These are phyloP conservation scores for Berberis vulgaris DNA, from an alignment of 164 flowering plant genomes.

Conservation along the genomic window DNA sequence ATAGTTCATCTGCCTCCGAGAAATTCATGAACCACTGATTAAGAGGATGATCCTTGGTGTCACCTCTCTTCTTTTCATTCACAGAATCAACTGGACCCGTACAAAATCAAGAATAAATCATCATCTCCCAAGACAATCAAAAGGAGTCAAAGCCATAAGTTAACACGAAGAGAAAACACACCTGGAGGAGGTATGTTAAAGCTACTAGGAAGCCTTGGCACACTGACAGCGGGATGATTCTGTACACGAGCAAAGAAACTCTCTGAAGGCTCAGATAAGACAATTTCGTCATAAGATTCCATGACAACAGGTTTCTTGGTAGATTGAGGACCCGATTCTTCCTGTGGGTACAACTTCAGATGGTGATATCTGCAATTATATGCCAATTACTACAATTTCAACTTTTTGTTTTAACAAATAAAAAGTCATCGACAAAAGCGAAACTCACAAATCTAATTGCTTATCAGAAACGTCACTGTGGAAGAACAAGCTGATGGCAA, in stretches of 20 bases:
- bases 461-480: constrained; percentile 68
- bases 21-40: constrained; percentile 74
- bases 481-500: constrained; percentile 65
- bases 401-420: neutral
- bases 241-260: constrained; percentile 58
- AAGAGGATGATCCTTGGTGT: constrained; percentile 54
- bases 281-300: constrained; percentile 82
- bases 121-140: neutral
- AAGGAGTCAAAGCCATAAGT: neutral
- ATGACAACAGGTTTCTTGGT: constrained; percentile 85
- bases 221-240: constrained; percentile 68
- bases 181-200: constrained; percentile 52
- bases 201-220: constrained; percentile 61
- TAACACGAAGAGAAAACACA: constrained; percentile 10
- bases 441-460: constrained; percentile 74
- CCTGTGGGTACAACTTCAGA: constrained; percentile 77
- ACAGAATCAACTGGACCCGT: constrained; percentile 29
- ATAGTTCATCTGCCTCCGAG: constrained; percentile 86
- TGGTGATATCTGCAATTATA: constrained; percentile 51
- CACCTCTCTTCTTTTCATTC: constrained; percentile 46
- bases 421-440: neutral
- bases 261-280: constrained; percentile 77
- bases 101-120: constrained; percentile 4
- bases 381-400: neutral
- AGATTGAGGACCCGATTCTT: constrained; percentile 69